Conservation (phyloP, 805 yeast genomes). For the Candida tallmaniae region DNA sequence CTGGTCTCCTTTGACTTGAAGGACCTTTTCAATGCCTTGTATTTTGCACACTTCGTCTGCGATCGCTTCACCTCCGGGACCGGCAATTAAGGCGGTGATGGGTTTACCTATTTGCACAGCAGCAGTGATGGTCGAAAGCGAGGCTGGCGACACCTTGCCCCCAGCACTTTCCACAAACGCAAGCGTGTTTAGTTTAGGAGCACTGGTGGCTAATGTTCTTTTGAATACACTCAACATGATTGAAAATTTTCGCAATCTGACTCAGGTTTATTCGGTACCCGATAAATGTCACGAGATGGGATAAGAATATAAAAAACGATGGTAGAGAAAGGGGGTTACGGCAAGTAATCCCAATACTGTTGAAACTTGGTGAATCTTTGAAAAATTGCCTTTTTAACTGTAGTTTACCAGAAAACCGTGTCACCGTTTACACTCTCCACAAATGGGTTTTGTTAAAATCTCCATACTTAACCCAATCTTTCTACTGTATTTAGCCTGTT, state of each 20-base stretch:
- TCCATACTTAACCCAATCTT: too few species aligned
- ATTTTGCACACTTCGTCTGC: constrained; percentile 49
- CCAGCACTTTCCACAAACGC: constrained; percentile 68
- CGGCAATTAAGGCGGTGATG: constrained; percentile 72
- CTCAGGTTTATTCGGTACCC: too few species aligned
- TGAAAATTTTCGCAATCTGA: constrained; percentile 2
- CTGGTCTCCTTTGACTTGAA: constrained; percentile 53
- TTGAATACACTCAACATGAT: constrained; percentile 8
- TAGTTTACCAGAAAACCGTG: too few species aligned
- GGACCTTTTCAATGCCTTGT: constrained; percentile 48
- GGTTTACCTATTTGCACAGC: constrained; percentile 75
- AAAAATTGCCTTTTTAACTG: too few species aligned
- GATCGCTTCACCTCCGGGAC: constrained; percentile 50
- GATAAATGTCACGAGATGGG: too few species aligned
- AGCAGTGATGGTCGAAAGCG: constrained; percentile 72
- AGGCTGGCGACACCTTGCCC: constrained; percentile 55
- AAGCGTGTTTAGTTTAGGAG: constrained; percentile 45
- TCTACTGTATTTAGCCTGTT: too few species aligned
- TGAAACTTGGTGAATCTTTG: too few species aligned
- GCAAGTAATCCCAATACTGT: too few species aligned
- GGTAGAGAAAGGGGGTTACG: too few species aligned
- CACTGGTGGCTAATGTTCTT: constrained; percentile 46
- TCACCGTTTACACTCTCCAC: too few species aligned
- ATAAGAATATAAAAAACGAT: too few species aligned
- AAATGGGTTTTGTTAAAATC: too few species aligned